Conservation (phyloP, 139 green algal genomes). For the Tetradesmus lagerheimii region DNA sequence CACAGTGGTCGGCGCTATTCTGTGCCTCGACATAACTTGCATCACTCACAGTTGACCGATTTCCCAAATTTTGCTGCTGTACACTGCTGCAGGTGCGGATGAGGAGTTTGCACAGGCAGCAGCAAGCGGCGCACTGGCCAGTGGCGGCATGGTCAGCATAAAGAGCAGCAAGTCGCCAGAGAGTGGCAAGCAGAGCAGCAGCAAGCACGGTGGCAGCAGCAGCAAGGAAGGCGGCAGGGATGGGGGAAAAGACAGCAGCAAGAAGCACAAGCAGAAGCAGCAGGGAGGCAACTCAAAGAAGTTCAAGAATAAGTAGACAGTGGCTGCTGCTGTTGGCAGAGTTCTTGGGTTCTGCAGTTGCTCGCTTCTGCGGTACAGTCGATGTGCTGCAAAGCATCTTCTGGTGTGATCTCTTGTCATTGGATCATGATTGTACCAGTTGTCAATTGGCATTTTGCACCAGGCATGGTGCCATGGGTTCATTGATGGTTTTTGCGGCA, state of each 20-base stretch:
- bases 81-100: slow-evolving; percentile 45
- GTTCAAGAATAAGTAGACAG: slow-evolving; percentile 32
- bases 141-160: slow-evolving; percentile 55
- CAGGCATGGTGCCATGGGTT: no score
- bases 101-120: slow-evolving; percentile 73
- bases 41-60: no score
- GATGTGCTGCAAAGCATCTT: no score
- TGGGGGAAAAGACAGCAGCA: slow-evolving; percentile 31
- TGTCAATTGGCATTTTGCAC: no score
- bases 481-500: no score
- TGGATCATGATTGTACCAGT: no score
- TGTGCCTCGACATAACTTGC: no score
- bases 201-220: neutral
- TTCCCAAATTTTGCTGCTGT: neutral
- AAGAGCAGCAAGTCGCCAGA: slow-evolving; percentile 40
- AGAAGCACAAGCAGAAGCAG: slow-evolving; percentile 40
- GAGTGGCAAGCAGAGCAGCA: slow-evolving; percentile 1
- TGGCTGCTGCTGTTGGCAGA: neutral
- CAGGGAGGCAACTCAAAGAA: slow-evolving; percentile 41
- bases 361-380: no score
- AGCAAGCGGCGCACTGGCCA: slow-evolving; percentile 46
- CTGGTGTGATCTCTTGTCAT: no score
- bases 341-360: neutral
- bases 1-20: no score
- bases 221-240: neutral